Evolutionary conservation across 2,329 filamentous ascomycete genomes (phyloP).

Genomic region (Leptosphaerulina australis): DNA sequence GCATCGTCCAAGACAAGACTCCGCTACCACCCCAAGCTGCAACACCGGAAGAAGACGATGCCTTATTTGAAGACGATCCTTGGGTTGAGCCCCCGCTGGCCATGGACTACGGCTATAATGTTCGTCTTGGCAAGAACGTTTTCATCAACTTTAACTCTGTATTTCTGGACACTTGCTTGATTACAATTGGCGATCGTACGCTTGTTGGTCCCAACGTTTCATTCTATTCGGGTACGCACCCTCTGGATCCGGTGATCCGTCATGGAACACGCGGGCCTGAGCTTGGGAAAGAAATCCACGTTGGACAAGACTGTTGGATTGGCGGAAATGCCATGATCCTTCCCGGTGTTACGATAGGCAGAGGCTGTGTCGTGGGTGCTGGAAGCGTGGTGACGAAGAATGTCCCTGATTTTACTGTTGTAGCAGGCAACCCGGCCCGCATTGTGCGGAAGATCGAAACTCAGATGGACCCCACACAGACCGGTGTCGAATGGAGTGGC

Average conservation of each 20-base stretch:
- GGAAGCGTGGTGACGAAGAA: constrained; percentile 84
- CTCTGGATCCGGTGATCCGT: constrained; percentile 73
- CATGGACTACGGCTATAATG: constrained; percentile 79
- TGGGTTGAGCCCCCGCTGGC: constrained; percentile 73
- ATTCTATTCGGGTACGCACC: constrained; percentile 77
- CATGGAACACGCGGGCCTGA: constrained; percentile 80
- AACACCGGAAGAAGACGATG: constrained; percentile 68
- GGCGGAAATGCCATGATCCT: constrained; percentile 63
- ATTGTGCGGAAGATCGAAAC: constrained; percentile 60
- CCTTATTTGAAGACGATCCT: constrained; percentile 66
- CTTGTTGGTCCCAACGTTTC: constrained; percentile 79
- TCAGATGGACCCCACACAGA: constrained; percentile 37
- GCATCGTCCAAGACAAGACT: constrained; percentile 66
- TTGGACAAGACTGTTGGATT: constrained; percentile 71
- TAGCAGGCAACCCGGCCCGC: constrained; percentile 70
- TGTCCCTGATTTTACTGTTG: constrained; percentile 68
- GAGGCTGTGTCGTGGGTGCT: constrained; percentile 75
- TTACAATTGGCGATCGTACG: constrained; percentile 77
- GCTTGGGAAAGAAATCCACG: constrained; percentile 70
- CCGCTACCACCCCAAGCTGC: constrained; percentile 66
- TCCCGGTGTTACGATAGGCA: constrained; percentile 78
- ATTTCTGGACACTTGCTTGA: constrained; percentile 76
- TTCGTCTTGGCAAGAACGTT: constrained; percentile 71
- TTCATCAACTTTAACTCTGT: constrained; percentile 78
- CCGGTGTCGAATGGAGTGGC: constrained; percentile 47